Percentiles rank a stretch among this genome's conserved stretches.
Conservation (phyloP, 2,329 filamentous ascomycete genomes). For the Xylariaceae sp. region DNA sequence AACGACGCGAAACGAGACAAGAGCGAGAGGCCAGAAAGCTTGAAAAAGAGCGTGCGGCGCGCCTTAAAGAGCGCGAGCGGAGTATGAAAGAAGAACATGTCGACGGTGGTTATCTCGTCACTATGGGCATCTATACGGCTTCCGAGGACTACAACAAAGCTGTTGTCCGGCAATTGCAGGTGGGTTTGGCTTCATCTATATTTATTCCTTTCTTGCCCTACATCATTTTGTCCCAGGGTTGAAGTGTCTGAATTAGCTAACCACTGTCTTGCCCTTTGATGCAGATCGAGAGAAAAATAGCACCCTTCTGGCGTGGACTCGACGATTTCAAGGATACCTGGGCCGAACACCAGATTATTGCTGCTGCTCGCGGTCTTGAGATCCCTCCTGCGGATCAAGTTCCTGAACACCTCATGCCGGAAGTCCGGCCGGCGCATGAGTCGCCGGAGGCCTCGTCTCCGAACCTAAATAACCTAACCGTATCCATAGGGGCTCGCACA, state of each 20-base stretch:
- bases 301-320: constrained; percentile 92
- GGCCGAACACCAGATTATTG: constrained; percentile 93
- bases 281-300: constrained; percentile 85
- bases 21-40: constrained; percentile 82
- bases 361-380: constrained; percentile 75
- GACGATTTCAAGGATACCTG: constrained; percentile 84
- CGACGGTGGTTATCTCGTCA: constrained; percentile 91
- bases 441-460: constrained; percentile 50
- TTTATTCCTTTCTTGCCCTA: background rate
- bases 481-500: constrained; percentile 72
- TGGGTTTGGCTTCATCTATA: constrained; percentile 37
- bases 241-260: constrained; percentile 9
- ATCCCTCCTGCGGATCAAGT: constrained; percentile 81
- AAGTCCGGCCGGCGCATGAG: constrained; percentile 40
- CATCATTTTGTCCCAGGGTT: background rate
- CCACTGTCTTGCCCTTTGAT: background rate
- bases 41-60: constrained; percentile 70
- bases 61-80: constrained; percentile 79
- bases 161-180: constrained; percentile 84
- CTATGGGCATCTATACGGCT: constrained; percentile 87
- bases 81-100: constrained; percentile 90
- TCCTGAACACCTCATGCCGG: constrained; percentile 56
- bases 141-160: constrained; percentile 89
- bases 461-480: constrained; percentile 66
- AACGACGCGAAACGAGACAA: constrained; percentile 80